Percentiles rank a stretch among this genome's conserved stretches.
Evolutionary conservation across 2,329 filamentous ascomycete species (phyloP).

Genomic region (Aspergillus niger): DNA sequence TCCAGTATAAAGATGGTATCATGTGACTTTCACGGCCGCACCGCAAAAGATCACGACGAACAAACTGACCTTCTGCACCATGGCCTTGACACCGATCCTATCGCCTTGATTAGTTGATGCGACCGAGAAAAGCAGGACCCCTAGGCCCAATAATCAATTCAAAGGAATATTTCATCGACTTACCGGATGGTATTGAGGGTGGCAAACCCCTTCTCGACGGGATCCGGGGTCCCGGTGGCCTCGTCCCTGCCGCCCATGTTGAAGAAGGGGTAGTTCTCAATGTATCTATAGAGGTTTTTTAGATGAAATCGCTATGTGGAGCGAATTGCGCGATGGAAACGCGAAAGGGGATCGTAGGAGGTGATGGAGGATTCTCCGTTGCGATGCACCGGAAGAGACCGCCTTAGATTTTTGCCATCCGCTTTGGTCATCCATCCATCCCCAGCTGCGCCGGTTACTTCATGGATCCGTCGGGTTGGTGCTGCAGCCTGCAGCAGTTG

Average conservation of each 20-base stretch:
- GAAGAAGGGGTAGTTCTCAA: slow-evolving; percentile 9
- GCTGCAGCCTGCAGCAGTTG: background rate
- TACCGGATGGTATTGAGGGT: slow-evolving; percentile 82
- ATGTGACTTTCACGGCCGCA: slow-evolving; percentile 31
- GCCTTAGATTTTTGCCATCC: slow-evolving; percentile 23
- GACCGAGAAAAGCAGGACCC: slow-evolving; percentile 35
- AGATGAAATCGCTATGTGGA: slow-evolving; percentile 16
- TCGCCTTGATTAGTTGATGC: slow-evolving; percentile 33
- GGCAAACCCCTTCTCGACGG: slow-evolving; percentile 75
- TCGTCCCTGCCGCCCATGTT: slow-evolving; percentile 61
- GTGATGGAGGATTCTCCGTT: slow-evolving; percentile 20
- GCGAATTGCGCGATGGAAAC: slow-evolving; percentile 17
- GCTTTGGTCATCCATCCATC: slow-evolving; percentile 15
- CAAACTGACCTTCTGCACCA: slow-evolving; percentile 66
- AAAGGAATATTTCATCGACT: slow-evolving; percentile 34
- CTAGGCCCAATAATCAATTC: slow-evolving; percentile 7
- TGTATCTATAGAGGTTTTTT: background rate
- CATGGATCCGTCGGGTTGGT: background rate
- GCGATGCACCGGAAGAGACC: slow-evolving; percentile 22
- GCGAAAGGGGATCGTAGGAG: slow-evolving; percentile 9
- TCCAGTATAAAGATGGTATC: slow-evolving; percentile 17
- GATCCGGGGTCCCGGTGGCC: slow-evolving; percentile 57
- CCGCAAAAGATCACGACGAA: slow-evolving; percentile 22
- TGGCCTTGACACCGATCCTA: slow-evolving; percentile 68
- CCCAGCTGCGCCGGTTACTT: slow-evolving; percentile 1